phyloP scores from a whole-genome alignment of 495 filamentous ascomycete genomes.

The Neurospora pannonica region DNA sequence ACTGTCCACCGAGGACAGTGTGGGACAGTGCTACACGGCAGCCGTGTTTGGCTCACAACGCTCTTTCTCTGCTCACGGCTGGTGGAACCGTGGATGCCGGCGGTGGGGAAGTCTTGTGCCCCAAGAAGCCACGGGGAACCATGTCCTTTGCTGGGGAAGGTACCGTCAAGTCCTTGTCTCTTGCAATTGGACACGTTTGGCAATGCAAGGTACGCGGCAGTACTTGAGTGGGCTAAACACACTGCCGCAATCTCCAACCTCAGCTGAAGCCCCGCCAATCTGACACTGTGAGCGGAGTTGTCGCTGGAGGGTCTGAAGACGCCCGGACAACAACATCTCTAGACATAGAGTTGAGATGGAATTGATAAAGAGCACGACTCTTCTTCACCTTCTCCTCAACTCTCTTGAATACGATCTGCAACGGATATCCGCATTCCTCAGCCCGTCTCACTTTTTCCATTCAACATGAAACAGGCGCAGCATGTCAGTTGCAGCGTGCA shows the following conservation, averaged over 20 bases:
- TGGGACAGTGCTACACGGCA: neutral
- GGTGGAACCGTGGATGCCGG: neutral
- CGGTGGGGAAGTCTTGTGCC: neutral
- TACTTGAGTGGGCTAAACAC: slow-evolving; percentile 1
- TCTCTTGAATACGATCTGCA: neutral
- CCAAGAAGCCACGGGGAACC: neutral
- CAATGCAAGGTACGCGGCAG: slow-evolving; percentile 7
- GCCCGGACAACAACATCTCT: neutral
- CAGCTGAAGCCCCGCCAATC: neutral
- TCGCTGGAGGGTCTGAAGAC: neutral
- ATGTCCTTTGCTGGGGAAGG: neutral
- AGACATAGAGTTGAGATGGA: neutral
- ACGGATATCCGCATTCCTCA: neutral
- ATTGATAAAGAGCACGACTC: neutral
- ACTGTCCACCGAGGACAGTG: neutral
- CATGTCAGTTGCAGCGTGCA: neutral
- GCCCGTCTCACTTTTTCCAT: neutral
- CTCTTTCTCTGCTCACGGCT: neutral
- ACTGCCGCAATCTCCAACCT: neutral
- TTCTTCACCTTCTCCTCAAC: neutral
- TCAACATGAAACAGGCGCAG: neutral
- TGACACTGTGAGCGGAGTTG: neutral
- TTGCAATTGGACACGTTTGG: neutral
- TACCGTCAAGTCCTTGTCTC: neutral
- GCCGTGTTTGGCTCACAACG: neutral